Conservation (phyloP, 2,329 filamentous ascomycete genomes). For the Fusarium nanum region DNA sequence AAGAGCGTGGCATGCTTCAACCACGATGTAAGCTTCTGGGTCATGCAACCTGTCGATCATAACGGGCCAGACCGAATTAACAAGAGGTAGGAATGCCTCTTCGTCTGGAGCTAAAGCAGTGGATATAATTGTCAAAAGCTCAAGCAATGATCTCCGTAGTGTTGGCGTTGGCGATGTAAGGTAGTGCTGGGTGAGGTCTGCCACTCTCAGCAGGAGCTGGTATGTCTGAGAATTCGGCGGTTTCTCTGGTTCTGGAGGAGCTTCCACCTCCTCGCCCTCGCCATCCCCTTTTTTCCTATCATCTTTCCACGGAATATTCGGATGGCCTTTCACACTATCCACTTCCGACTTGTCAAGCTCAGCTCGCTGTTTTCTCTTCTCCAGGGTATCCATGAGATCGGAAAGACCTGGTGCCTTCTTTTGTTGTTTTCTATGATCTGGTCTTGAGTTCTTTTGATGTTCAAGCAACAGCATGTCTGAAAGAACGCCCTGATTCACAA, state of each 20-base stretch:
- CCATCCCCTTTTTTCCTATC: conserved; percentile 51
- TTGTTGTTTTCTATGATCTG: conserved; percentile 58
- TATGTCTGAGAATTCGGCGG: conserved; percentile 82
- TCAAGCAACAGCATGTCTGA: conserved; percentile 62
- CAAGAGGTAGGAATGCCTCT: conserved; percentile 85
- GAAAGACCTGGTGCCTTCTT: conserved; percentile 53
- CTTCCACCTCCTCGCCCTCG: conserved; percentile 51
- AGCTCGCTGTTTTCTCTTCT: conserved; percentile 60
- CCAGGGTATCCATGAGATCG: conserved; percentile 68
- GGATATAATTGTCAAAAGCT: conserved; percentile 78
- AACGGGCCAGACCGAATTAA: conserved; percentile 92
- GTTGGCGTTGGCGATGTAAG: conserved; percentile 85
- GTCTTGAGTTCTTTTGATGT: conserved; percentile 50
- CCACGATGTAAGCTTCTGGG: conserved; percentile 73
- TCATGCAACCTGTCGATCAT: conserved; percentile 76
- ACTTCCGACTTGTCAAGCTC: conserved; percentile 51
- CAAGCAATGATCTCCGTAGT: conserved; percentile 81
- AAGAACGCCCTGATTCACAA: conserved; percentile 84
- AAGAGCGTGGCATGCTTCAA: conserved; percentile 77
- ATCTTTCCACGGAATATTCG: conserved; percentile 53
- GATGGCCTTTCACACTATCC: conserved; percentile 48
- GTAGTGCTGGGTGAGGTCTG: conserved; percentile 87
- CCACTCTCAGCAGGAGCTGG: conserved; percentile 82
- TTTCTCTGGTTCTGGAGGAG: conserved; percentile 60
- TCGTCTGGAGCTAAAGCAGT: conserved; percentile 80